Percentiles rank a stretch among this genome's conserved stretches.
phyloP scores from a whole-genome alignment of 352 stramenopile genomes.

The Globisporangium sylvaticum region DNA sequence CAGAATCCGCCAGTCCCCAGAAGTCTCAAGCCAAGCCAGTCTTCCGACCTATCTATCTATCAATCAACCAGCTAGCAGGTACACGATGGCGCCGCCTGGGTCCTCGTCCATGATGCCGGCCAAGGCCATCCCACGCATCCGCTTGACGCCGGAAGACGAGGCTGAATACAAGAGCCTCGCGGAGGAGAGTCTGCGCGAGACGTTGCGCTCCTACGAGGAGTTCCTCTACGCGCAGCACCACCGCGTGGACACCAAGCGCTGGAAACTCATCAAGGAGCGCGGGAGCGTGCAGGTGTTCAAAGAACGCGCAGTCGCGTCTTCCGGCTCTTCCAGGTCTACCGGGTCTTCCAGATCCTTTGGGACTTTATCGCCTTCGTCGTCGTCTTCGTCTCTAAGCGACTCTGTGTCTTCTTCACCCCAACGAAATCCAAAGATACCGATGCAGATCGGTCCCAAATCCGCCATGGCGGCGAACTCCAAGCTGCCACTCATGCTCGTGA shows the following conservation, averaged over 20 bases:
- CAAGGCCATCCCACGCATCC: slow-evolving; percentile 21
- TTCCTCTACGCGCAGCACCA: slow-evolving; percentile 22
- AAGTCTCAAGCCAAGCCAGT: neutral
- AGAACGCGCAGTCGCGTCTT: slow-evolving; percentile 17
- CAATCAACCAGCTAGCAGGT: neutral
- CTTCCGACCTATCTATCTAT: neutral
- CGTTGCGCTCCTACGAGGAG: slow-evolving; percentile 35
- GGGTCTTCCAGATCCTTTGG: neutral
- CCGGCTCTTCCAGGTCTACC: too few relatives aligned
- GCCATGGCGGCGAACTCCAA: slow-evolving; percentile 38
- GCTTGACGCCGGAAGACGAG: slow-evolving; percentile 28
- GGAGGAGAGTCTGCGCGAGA: slow-evolving; percentile 24
- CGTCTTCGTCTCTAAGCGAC: slow-evolving; percentile 16
- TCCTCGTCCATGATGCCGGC: neutral
- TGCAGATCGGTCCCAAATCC: slow-evolving; percentile 38
- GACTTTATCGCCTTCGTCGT: neutral
- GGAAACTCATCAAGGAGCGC: slow-evolving; percentile 32
- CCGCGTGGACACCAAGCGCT: slow-evolving; percentile 32
- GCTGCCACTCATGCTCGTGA: slow-evolving; percentile 30
- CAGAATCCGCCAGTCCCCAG: neutral
- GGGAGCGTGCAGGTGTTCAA: slow-evolving; percentile 33
- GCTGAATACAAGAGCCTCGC: slow-evolving; percentile 25
- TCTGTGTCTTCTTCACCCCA: neutral
- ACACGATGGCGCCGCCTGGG: neutral
- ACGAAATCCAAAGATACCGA: neutral